Evolutionary conservation across 352 stramenopile species (phyloP).

Genomic region (Plasmopara muralis): DNA sequence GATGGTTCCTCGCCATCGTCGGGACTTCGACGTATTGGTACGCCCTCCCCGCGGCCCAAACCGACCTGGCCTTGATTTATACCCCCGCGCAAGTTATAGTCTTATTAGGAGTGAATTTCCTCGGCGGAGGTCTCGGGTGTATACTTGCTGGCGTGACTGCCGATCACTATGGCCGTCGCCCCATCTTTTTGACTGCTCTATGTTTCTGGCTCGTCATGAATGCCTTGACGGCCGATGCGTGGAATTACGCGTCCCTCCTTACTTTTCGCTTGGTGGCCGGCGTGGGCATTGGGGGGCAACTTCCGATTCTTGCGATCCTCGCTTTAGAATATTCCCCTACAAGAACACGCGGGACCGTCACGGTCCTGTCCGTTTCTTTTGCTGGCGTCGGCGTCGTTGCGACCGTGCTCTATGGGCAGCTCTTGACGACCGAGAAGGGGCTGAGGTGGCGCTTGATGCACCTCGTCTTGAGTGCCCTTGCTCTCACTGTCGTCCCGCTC

Average conservation of each 20-base stretch:
- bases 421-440: conserved; percentile 16
- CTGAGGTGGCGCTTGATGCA: conserved; percentile 25
- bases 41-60: conserved; percentile 17
- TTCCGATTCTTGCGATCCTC: conserved; percentile 43
- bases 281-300: conserved; percentile 46
- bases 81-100: conserved; percentile 24
- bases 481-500: conserved; percentile 18
- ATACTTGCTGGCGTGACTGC: conserved; percentile 43
- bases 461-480: conserved; percentile 25
- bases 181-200: conserved; percentile 34
- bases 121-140: conserved; percentile 39
- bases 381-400: conserved; percentile 35
- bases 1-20: conserved; percentile 40
- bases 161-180: conserved; percentile 49
- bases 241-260: conserved; percentile 37
- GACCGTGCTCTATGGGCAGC: conserved; percentile 32
- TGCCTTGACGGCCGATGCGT: conserved; percentile 31
- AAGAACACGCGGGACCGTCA: conserved; percentile 48
- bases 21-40: conserved; percentile 37
- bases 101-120: conserved; percentile 33
- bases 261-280: conserved; percentile 35
- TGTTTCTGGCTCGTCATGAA: conserved; percentile 34
- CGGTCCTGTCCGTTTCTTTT: conserved; percentile 39
- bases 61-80: conserved; percentile 21
- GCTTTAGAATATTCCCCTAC: conserved; percentile 57